Evolutionary conservation across 345 rosid species (phyloP).

Genomic region (Sisymbrium irio): DNA sequence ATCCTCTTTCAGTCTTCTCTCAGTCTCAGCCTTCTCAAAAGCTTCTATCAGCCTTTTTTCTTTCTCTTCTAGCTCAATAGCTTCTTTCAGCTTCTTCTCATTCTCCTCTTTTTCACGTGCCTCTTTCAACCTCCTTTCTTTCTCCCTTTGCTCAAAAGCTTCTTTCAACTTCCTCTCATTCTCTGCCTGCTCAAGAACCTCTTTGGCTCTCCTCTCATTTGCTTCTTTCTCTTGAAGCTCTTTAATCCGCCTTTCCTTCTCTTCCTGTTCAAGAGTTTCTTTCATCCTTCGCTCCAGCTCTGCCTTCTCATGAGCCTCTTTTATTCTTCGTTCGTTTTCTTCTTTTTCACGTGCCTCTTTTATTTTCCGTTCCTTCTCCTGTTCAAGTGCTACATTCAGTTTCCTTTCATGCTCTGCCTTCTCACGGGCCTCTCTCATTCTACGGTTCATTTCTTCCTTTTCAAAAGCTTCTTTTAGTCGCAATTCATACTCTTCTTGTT

Average conservation of each 20-base stretch:
- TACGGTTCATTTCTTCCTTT: conserved; percentile 44
- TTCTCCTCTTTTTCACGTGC: conserved; percentile 46
- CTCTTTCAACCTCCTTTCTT: conserved; percentile 38
- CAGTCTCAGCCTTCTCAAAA: conserved; percentile 38
- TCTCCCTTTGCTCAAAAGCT: conserved; percentile 33
- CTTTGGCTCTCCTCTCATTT: conserved; percentile 43
- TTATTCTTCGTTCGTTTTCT: conserved; percentile 40
- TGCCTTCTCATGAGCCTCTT: conserved; percentile 40
- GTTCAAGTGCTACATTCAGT: conserved; percentile 29
- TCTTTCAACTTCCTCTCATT: conserved; percentile 38
- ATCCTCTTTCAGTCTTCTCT: conserved; percentile 40
- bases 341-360: conserved; percentile 33
- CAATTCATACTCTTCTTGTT: conserved; percentile 38
- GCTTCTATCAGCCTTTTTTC: conserved; percentile 35
- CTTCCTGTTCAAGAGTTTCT: conserved; percentile 45
- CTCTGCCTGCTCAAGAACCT: conserved; percentile 41
- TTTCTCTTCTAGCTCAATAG: conserved; percentile 41
- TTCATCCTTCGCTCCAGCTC: conserved; percentile 41
- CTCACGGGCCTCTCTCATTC: conserved; percentile 40
- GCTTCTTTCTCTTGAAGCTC: conserved; percentile 45
- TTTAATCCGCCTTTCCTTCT: conserved; percentile 44
- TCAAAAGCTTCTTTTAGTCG: conserved; percentile 38
- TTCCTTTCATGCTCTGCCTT: conserved; percentile 40
- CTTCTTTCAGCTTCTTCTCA: conserved; percentile 38
- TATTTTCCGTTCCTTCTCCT: conserved; percentile 38